Percentiles rank a stretch among this genome's conserved stretches.
Conservation (phyloP, 176 grass and related monocot species). For the Chloris gayana region DNA sequence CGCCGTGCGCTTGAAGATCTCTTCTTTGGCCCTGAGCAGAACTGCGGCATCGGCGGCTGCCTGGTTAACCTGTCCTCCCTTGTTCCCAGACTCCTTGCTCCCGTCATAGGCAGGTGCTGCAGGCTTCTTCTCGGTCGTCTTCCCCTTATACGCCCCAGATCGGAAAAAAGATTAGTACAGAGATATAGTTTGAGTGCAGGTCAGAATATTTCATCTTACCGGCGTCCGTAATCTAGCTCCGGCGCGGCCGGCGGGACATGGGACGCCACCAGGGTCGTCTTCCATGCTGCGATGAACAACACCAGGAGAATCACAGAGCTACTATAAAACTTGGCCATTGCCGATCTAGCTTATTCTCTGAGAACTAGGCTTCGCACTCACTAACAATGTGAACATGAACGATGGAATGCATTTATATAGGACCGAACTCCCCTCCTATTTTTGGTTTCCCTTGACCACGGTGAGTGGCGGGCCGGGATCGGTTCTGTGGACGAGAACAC, state of each 20-base stretch:
- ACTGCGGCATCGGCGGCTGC: constrained; percentile 6
- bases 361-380: neutral
- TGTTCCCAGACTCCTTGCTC: neutral
- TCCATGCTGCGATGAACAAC: constrained; percentile 34
- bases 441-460: constrained; percentile 18
- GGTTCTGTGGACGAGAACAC: constrained; percentile 32
- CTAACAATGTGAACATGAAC: neutral
- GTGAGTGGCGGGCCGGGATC: neutral
- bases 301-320: neutral
- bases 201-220: neutral
- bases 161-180: neutral
- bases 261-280: constrained; percentile 5
- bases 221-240: constrained; percentile 19
- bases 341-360: neutral
- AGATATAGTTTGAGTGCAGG: neutral
- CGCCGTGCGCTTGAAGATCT: constrained; percentile 30
- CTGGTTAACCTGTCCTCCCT: neutral
- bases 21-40: constrained; percentile 27
- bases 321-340: constrained; percentile 31
- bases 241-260: neutral
- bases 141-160: neutral
- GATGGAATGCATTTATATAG: constrained; percentile 21
- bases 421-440: neutral
- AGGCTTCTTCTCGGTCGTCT: neutral
- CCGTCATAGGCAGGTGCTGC: neutral